Conservation (phyloP, 768 basidiomycete species). For the Tricholoma saponaceum region DNA sequence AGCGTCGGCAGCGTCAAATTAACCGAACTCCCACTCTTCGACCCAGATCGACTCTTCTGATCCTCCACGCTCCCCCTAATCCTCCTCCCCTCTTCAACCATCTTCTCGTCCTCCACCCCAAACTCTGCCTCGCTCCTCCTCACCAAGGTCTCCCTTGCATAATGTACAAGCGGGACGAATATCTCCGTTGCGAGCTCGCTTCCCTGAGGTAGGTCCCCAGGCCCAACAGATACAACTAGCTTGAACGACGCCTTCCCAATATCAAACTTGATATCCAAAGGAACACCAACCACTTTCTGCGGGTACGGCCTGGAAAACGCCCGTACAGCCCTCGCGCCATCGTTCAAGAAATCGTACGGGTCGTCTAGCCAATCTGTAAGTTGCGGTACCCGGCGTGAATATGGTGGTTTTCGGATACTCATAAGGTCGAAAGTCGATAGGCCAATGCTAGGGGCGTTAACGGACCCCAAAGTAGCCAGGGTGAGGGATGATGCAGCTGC, state of each 20-base stretch:
- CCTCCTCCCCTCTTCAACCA: conserved; percentile 5
- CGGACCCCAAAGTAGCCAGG: conserved; percentile 17
- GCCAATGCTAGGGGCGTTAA: conserved; percentile 6
- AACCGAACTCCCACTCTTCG: conserved; percentile 6
- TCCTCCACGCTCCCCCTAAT: conserved; percentile 13
- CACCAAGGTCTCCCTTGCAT: conserved; percentile 38
- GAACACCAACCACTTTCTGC: conserved; percentile 63
- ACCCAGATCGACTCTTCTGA: conserved; percentile 11
- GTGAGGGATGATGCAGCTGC: conserved; percentile 20
- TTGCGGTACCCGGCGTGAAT: conserved; percentile 10
- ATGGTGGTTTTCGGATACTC: conserved; percentile 6
- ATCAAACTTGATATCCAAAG: conserved; percentile 70
- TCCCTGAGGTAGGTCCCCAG: conserved; percentile 48
- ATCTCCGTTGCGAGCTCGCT: conserved; percentile 75
- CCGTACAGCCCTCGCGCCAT: conserved; percentile 79
- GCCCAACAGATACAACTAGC: conserved; percentile 57
- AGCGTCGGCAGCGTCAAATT: neutral
- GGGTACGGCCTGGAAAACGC: conserved; percentile 90
- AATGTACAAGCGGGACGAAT: conserved; percentile 89
- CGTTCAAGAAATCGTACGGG: conserved; percentile 71
- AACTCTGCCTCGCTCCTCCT: neutral
- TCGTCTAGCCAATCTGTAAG: conserved; percentile 37
- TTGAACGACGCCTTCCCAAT: conserved; percentile 66
- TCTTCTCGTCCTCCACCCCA: neutral
- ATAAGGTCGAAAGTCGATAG: conserved; percentile 1